Percentiles rank a stretch among this genome's conserved stretches.
Evolutionary conservation across 805 yeast species (phyloP).

Genomic region (Cyberlindnera americana): DNA sequence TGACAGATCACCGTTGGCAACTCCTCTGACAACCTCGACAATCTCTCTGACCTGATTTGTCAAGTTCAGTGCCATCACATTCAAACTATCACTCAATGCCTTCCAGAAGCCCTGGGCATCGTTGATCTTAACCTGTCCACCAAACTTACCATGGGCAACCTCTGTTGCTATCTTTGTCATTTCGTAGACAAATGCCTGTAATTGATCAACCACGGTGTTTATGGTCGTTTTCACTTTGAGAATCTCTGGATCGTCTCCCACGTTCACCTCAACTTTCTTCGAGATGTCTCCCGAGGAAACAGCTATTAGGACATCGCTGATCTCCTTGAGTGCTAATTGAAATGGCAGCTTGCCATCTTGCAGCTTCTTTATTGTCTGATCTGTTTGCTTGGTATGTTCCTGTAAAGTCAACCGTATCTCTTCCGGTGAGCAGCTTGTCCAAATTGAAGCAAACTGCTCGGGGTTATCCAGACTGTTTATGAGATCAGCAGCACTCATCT

Average conservation of each 20-base stretch:
- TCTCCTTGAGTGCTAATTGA: conserved; percentile 40
- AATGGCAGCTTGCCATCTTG: conserved; percentile 8
- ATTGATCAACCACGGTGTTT: conserved; percentile 83
- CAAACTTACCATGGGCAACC: conserved; percentile 84
- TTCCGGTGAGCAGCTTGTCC: conserved; percentile 8
- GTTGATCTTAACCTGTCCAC: conserved; percentile 81
- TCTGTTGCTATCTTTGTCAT: conserved; percentile 85
- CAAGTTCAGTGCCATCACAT: conserved; percentile 85
- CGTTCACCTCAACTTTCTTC: conserved; percentile 55
- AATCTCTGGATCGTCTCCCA: conserved; percentile 66
- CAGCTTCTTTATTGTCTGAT: conserved; percentile 4
- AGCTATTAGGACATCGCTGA: conserved; percentile 81
- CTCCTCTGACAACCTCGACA: conserved; percentile 87
- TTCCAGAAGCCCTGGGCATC: conserved; percentile 87
- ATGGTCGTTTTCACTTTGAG: conserved; percentile 73
- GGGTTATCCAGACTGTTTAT: conserved; percentile 5
- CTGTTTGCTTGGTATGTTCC: conserved; percentile 3
- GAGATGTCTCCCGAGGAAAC: conserved; percentile 83
- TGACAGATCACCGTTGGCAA: conserved; percentile 80
- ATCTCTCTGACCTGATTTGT: conserved; percentile 88
- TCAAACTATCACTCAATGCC: conserved; percentile 80
- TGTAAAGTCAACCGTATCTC: conserved; percentile 5
- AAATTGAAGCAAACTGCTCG: conserved; percentile 5
- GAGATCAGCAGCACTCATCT: conserved; percentile 11
- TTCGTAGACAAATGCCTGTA: conserved; percentile 58